Evolutionary conservation across 306 rosid species (phyloP).

Genomic region (Clitoria ternatea): DNA sequence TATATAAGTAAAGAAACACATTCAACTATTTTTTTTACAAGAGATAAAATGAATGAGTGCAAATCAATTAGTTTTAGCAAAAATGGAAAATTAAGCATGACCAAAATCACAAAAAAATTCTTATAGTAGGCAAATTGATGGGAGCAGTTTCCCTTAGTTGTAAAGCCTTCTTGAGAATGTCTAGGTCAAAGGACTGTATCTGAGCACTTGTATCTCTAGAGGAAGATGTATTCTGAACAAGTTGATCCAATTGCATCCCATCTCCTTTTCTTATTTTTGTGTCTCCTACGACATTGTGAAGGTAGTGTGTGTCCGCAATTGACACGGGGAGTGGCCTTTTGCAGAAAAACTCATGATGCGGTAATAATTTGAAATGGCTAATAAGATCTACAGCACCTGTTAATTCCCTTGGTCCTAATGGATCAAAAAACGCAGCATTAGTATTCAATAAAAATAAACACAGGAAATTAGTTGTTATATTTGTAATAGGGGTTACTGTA

Average conservation of each 20-base stretch:
- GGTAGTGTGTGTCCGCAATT: no score
- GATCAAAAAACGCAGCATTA: constrained; percentile 21
- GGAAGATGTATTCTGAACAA: constrained; percentile 63
- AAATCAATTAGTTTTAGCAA: background rate
- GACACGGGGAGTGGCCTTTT: no score
- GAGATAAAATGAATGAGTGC: background rate
- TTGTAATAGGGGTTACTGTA: background rate
- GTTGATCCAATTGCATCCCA: constrained; percentile 94
- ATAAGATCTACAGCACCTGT: constrained; percentile 89
- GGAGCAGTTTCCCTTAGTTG: constrained; percentile 74
- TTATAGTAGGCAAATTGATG: constrained; percentile 71
- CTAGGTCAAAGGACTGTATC: constrained; percentile 70
- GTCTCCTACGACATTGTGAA: no score
- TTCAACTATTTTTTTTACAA: background rate
- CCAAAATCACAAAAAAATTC: constrained; percentile 25
- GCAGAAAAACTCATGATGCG: no score
- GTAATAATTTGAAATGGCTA: constrained; percentile 71
- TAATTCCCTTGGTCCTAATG: constrained; percentile 83
- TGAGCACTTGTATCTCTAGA: constrained; percentile 61
- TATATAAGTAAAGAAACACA: background rate
- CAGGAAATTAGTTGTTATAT: background rate
- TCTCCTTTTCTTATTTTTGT: constrained; percentile 91
- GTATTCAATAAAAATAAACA: background rate
- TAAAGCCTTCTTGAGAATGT: constrained; percentile 73
- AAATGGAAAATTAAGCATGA: constrained; percentile 5